Base-by-base conservation (phyloP, 306 rosid species). In the Malus orientalis region DNA sequence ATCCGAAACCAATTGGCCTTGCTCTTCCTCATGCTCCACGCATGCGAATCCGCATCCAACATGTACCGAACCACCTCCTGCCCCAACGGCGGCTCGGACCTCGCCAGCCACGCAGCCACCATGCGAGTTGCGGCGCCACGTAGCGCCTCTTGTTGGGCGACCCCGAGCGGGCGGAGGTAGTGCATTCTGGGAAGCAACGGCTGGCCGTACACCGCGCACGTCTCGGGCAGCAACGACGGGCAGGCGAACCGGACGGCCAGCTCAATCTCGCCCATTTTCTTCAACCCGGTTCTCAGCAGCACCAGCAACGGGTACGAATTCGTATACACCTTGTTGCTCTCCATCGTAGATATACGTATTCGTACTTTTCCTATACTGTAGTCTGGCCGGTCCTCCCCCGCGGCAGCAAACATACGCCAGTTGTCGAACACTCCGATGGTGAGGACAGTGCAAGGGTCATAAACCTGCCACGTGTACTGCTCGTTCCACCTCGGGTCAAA, bases 1-100 rank as follows among this genome's bases (percentile, higher is more conserved):
- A 95, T 95, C 64, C 98, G 77, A 79, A 87, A 92, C 98, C 98
- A 95, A 81, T 95, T 95, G 0, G 97, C 95, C 74, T 89, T 92
- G 74, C 96, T 92, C 82, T 86, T 90, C 70, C 98, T 85, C 97
- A 95, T 90, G 86, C 98, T 95, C 98, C 98, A 95, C 0, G 88
- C 54, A 67, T 95, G 97, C 2, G 98, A 95, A 51, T 95, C 98
- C 0, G 97, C 96, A 36, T 95, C 98, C 82, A 95, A 67, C 98
- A 95, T 90, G 87, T 85, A 95, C 14, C 91, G 80, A 30, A 95
- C 98, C 53, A 95, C 98, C 80, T 95, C 98, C 2, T 89, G 79
- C 16, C 97, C 96, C 76, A 95, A 36, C 0, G 98, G 90, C 3
- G 98, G 98, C 67, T 95, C 97, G 1, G 98, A 89, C 49, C 96